Base-by-base conservation (phyloP, 352 stramenopile genomes). In the Globisporangium abappressorium region DNA sequence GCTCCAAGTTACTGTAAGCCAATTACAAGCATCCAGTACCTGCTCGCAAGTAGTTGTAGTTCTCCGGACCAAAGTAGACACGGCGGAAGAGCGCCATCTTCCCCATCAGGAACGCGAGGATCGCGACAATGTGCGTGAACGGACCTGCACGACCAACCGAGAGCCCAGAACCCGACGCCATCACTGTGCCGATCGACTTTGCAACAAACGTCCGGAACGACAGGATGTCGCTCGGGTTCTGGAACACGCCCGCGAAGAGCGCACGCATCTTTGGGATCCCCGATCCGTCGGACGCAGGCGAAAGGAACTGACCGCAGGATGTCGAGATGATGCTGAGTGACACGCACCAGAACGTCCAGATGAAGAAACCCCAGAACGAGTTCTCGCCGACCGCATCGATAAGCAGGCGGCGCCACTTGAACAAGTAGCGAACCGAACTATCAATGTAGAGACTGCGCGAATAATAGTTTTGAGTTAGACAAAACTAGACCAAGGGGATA, bases 121-220 rank as follows among this genome's bases (percentile, higher is more conserved):
- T 91, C 5, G 85, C 72, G 58, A 93, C 81, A 36, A 95, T 78
- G 64, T 95, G 87, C 2, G 84, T 87, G 62, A 90, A 93, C 24
- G 87, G 87, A 0, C 87, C 85, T 6, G 85, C 81, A 1, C 84
- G 81, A 5, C 86, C 86, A 5, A 91, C 80, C 0, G 86, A 94
- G 2, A 94, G 62, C 0, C 87, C 87, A 0, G 85, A 91, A 6
- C 73, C 80, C 1, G 84, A 90, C 5, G 83, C 74, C 20, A 92
- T 66, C 0, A 93, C 76, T 0, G 86, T 93, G 20, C 84, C 79
- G 22, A 93, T 68, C 2, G 83, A 92, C 57, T 80, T 85, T 5
- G 79, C 84, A n/a, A 93, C 58, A 46, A 94, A 82, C 5, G 84
- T 90, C 30, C 69, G 69, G 47, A 91, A 76, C 1, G 82, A 92